Base-by-base conservation (phyloP, 768 basidiomycete species). In the Lactarius akahatsu region DNA sequence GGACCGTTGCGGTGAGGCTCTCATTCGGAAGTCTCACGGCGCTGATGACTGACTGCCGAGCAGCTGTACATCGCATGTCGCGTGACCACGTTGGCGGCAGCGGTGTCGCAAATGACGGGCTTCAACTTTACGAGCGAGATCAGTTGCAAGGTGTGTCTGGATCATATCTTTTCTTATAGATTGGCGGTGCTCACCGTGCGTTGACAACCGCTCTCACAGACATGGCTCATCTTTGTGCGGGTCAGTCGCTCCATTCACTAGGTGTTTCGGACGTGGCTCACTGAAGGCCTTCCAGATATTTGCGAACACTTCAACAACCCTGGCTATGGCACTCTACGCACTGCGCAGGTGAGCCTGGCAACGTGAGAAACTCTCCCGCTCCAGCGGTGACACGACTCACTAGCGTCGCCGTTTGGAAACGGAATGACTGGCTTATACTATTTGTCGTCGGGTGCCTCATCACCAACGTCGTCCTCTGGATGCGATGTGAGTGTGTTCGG, bases 51-150 rank as follows among this genome's bases (percentile, higher is more conserved):
- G 41, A 40, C 23, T 7, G 11, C 36, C 5, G 30, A 18, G 15
- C 28, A 65, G 67, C 16, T 65, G n/a, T 69, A 69, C 38, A 28
- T 65, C 13, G 45, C 54, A 4, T 65, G 64, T 57, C 59, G 67
- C 18, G 54, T 58, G n/a, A 57, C 60, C 9, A 68, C 67, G 18
- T 26, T 69, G 11, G 67, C 64, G 16, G 64, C 64, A 13, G 50
- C 60, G 11, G 47, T 55, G 3, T 26, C 60, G 1, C 55, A 69
- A 11, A 36, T 69, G 34, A 60, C 36, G 5, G 64, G 67, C 43
- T 69, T 62, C n/a, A 54, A 69, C 41, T 30, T 62, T 7, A 65
- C 56, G 23, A 66, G 45, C 8, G 26, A 40, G 57, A 57, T 69
- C 28, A 52, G 20, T 47, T 68, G 66, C 55, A 57, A 30, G 54